A percentile compares a stretch with the other conserved stretches of the same genome.
These are phyloP conservation scores for Trypanosoma rangeli DNA, from an alignment of 208 protist species.

Conservation along the genomic window DNA sequence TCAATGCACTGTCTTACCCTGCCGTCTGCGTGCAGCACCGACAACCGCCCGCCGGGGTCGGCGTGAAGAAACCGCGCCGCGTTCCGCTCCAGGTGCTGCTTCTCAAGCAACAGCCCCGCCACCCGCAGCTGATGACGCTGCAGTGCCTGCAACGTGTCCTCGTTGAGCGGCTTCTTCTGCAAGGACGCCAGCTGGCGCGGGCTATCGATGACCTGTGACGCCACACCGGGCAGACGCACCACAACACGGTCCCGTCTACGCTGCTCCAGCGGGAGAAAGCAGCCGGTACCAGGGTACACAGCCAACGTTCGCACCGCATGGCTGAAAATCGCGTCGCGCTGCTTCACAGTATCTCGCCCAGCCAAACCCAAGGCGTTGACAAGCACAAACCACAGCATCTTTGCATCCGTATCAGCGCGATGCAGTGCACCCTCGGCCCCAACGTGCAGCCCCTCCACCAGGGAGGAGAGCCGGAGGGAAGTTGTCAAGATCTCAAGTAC, in stretches of 20 bases:
- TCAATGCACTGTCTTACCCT: slow-evolving; percentile 80
- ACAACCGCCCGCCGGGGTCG: slow-evolving; percentile 37
- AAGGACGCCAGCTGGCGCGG: slow-evolving; percentile 33
- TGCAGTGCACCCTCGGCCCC: slow-evolving; percentile 67
- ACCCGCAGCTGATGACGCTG: slow-evolving; percentile 43
- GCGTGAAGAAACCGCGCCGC: slow-evolving; percentile 54
- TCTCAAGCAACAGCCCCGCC: slow-evolving; percentile 66
- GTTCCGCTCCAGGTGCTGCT: slow-evolving; percentile 57
- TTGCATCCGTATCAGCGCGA: slow-evolving; percentile 83
- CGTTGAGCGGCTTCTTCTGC: slow-evolving; percentile 45
- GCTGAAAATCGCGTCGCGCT: slow-evolving; percentile 52
- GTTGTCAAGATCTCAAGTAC: slow-evolving; percentile 57
- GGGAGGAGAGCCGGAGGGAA: slow-evolving; percentile 60
- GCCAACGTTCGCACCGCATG: slow-evolving; percentile 60
- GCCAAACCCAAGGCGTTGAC: slow-evolving; percentile 48
- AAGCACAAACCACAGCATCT: slow-evolving; percentile 86
- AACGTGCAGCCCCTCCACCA: slow-evolving; percentile 72
- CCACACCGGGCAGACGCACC: slow-evolving; percentile 70
- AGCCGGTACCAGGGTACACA: slow-evolving; percentile 53
- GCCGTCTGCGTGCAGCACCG: slow-evolving; percentile 63
- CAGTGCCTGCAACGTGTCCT: slow-evolving; percentile 47
- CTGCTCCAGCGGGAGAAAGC: slow-evolving; percentile 64
- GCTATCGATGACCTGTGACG: slow-evolving; percentile 38
- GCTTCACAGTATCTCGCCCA: slow-evolving; percentile 30
- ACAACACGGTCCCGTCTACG: slow-evolving; percentile 34